Evolutionary conservation across 1,284 basidiomycete species (phyloP).

Genomic region (Singerocomus rubriflavus): DNA sequence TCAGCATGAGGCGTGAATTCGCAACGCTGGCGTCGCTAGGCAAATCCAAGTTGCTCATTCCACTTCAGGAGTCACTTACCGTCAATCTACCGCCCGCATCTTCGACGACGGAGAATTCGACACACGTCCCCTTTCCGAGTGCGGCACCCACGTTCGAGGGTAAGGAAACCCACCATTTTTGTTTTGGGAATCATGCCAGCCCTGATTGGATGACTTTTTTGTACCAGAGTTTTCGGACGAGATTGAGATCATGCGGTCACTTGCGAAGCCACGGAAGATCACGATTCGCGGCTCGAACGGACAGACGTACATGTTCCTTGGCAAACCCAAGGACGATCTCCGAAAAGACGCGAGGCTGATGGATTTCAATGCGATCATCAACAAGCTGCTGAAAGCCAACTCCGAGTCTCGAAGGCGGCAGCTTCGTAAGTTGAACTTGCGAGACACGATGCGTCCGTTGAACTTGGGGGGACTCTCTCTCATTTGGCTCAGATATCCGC

Average conservation of each 20-base stretch:
- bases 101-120: conserved; percentile 48
- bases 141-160: conserved; percentile 77
- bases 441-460: not conserved
- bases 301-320: conserved; percentile 86
- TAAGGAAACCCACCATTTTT: conserved; percentile 33
- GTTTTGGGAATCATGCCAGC: not conserved
- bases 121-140: conserved; percentile 81
- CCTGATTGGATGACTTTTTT: not conserved
- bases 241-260: conserved; percentile 89
- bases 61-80: conserved; percentile 90
- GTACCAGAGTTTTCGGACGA: conserved; percentile 72
- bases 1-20: conserved; percentile 68
- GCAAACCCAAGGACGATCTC: conserved; percentile 97
- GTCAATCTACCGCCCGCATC: conserved; percentile 81
- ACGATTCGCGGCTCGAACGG: conserved; percentile 85
- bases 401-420: conserved; percentile 90
- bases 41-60: conserved; percentile 76
- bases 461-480: conserved; percentile 2
- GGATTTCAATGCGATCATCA: conserved; percentile 99
- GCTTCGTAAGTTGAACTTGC: conserved; percentile 60
- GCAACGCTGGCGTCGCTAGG: conserved; percentile 56
- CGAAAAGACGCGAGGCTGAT: conserved; percentile 97
- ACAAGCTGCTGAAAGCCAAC: conserved; percentile 92
- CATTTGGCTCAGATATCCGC: conserved; percentile 67
- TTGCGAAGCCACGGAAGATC: conserved; percentile 92